A percentile compares a stretch with the other conserved stretches of the same genome.
Evolutionary conservation across 345 rosid genomes (phyloP).

Genomic region (Iberis pinnata): DNA sequence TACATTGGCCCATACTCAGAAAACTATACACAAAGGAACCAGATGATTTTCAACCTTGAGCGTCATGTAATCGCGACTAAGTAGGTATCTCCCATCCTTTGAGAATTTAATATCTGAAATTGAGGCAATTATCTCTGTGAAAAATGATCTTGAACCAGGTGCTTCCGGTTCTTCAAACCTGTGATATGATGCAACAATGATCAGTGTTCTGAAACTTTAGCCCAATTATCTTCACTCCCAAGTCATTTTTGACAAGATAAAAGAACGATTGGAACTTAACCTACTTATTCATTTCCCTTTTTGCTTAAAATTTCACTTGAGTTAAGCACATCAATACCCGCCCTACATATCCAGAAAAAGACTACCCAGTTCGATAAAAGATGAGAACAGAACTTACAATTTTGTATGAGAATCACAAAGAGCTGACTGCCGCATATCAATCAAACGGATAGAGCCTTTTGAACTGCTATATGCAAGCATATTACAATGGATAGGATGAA

Average conservation of each 20-base stretch:
- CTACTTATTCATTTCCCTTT: too few species aligned
- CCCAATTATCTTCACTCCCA: conserved; percentile 1
- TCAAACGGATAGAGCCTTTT: conserved; percentile 93
- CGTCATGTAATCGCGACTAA: conserved; percentile 99
- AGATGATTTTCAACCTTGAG: conserved; percentile 60
- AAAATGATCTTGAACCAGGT: conserved; percentile 87
- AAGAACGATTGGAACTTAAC: neutral
- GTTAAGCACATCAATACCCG: too few species aligned
- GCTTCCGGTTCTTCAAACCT: conserved; percentile 97
- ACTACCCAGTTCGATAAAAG: neutral
- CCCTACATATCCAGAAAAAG: too few species aligned
- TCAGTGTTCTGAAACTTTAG: conserved; percentile 11
- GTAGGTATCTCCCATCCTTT: conserved; percentile 79
- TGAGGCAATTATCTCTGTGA: conserved; percentile 98
- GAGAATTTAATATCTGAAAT: conserved; percentile 94
- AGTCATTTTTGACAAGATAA: neutral
- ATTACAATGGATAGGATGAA: conserved; percentile 94
- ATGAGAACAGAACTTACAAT: conserved; percentile 48
- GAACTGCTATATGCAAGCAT: conserved; percentile 97
- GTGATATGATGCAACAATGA: conserved; percentile 22
- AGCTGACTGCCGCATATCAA: conserved; percentile 98
- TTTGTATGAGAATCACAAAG: conserved; percentile 95
- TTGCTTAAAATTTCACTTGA: too few species aligned
- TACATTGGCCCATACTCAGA: neutral
- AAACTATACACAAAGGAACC: conserved; percentile 15